Evolutionary conservation across 2,329 filamentous ascomycete genomes (phyloP).

Genomic region (Celoporthe dispersa): DNA sequence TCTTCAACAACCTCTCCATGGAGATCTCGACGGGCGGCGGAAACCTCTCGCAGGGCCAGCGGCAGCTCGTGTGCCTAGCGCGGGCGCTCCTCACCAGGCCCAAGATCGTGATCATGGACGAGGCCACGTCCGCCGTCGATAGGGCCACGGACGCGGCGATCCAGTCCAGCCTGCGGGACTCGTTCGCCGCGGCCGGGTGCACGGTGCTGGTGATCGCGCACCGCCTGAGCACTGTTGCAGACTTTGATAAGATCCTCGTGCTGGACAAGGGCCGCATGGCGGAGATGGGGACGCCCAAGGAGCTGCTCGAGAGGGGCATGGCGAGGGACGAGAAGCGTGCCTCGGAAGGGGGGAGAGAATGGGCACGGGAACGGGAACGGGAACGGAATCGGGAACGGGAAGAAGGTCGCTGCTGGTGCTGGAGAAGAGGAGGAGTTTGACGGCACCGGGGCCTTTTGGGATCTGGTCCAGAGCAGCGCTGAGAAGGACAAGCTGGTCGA

Average conservation of each 20-base stretch:
- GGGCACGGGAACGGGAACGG: slow-evolving; percentile 2
- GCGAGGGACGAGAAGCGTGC: slow-evolving; percentile 33
- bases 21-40: slow-evolving; percentile 40
- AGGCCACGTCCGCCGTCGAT: slow-evolving; percentile 57
- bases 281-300: slow-evolving; percentile 45
- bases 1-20: slow-evolving; percentile 40
- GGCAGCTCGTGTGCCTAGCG: slow-evolving; percentile 54
- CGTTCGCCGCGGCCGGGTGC: slow-evolving; percentile 52
- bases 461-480: slow-evolving; percentile 37
- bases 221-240: slow-evolving; percentile 50
- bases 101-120: slow-evolving; percentile 48
- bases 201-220: slow-evolving; percentile 55
- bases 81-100: slow-evolving; percentile 48
- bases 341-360: neutral
- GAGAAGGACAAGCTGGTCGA: slow-evolving; percentile 37
- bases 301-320: slow-evolving; percentile 46
- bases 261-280: slow-evolving; percentile 52
- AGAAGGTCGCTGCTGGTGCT: slow-evolving; percentile 4
- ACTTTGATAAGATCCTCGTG: slow-evolving; percentile 56
- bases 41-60: slow-evolving; percentile 51
- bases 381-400: slow-evolving; percentile 22
- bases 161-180: slow-evolving; percentile 57
- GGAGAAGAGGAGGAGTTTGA: slow-evolving; percentile 28
- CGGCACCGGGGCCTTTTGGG: slow-evolving; percentile 37
- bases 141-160: slow-evolving; percentile 60